phyloP scores from a whole-genome alignment of 495 filamentous ascomycete genomes.

The Aspergillus panamensis region DNA sequence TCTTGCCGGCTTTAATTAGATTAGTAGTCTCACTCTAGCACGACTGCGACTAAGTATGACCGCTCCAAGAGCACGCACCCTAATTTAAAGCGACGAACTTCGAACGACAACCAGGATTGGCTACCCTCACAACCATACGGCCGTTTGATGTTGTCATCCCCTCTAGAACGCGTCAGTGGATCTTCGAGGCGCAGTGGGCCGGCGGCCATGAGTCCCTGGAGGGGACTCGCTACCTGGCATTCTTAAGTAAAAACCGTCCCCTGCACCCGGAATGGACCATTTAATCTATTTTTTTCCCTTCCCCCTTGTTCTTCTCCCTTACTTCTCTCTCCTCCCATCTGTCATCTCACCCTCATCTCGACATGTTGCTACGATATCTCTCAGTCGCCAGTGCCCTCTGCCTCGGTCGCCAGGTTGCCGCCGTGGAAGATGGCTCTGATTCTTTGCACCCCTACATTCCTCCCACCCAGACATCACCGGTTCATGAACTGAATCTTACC shows the following conservation, averaged over 20 bases:
- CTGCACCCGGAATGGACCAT: neutral
- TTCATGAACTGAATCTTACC: conserved; percentile 28
- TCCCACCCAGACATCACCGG: neutral
- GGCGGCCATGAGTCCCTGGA: neutral
- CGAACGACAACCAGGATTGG: neutral
- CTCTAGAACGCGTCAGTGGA: conserved; percentile 9
- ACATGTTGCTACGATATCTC: conserved; percentile 15
- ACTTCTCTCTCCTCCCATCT: neutral
- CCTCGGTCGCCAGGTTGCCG: conserved; percentile 9
- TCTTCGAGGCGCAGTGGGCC: neutral
- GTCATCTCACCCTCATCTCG: neutral
- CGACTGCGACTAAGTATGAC: no score
- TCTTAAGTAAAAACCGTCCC: neutral
- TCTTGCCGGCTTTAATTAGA: no score
- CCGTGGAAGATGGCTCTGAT: neutral
- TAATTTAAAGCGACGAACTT: neutral
- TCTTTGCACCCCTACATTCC: neutral
- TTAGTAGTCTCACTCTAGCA: no score
- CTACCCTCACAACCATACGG: neutral
- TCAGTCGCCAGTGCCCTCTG: conserved; percentile 8
- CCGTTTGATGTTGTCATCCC: conserved; percentile 10
- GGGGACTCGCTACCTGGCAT: neutral
- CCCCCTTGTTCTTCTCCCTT: neutral
- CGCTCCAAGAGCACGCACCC: neutral
- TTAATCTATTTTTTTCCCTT: no score